Evolutionary conservation across 192 early-diverging fungal species (phyloP).

Genomic region (Coemansia sp.): DNA sequence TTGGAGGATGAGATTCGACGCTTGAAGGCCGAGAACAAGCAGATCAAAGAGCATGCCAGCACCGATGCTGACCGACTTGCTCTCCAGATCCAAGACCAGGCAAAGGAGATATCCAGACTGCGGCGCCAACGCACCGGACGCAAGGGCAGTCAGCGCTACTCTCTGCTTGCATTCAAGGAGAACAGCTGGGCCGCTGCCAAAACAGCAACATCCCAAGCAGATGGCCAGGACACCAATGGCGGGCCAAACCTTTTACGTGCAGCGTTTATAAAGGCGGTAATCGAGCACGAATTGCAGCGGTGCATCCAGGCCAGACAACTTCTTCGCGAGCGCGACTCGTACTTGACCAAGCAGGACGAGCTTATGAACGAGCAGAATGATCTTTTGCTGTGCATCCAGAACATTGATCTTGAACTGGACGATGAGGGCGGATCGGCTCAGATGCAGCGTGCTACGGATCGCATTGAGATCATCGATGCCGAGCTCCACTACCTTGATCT

Average conservation of each 20-base stretch:
- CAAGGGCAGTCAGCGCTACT: conserved; percentile 39
- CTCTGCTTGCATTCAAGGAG: conserved; percentile 37
- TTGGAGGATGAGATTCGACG: conserved; percentile 34
- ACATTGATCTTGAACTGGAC: conserved; percentile 12
- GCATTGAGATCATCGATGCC: conserved; percentile 51
- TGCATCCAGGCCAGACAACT: conserved; percentile 50
- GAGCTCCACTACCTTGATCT: conserved; percentile 52
- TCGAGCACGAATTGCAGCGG: conserved; percentile 46
- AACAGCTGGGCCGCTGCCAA: conserved; percentile 38
- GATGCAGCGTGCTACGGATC: conserved; percentile 30
- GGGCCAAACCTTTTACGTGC: conserved; percentile 42
- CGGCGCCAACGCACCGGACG: conserved; percentile 39
- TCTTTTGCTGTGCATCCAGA: conserved; percentile 32
- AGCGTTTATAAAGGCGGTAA: conserved; percentile 45
- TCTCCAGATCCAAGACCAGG: conserved; percentile 48
- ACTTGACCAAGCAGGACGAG: conserved; percentile 36
- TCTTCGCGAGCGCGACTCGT: conserved; percentile 45
- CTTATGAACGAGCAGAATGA: conserved; percentile 54
- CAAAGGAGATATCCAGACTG: conserved; percentile 40
- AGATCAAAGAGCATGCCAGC: conserved; percentile 10
- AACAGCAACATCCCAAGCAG: background rate
- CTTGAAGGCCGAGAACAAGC: conserved; percentile 23
- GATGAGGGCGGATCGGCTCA: conserved; percentile 13
- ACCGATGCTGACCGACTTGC: conserved; percentile 35
- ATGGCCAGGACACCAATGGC: conserved; percentile 3